A percentile compares a stretch with the other conserved stretches of the same genome.
These are phyloP conservation scores for Magnolia officinalis DNA, from an alignment of 164 flowering plant species.

Conservation along the genomic window DNA sequence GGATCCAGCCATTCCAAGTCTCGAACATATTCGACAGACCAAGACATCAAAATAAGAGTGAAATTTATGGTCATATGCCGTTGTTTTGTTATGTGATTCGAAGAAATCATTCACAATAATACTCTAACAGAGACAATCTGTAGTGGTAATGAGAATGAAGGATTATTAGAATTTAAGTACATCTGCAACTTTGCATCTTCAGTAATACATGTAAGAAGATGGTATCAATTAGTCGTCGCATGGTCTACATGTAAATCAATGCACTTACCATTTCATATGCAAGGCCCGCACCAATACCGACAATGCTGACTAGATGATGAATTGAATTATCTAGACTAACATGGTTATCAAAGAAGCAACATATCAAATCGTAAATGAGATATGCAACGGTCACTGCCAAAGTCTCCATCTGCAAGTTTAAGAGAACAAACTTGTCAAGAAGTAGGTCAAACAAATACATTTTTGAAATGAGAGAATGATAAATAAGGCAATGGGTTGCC, in stretches of 20 bases:
- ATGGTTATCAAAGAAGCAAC: slow-evolving; percentile 52
- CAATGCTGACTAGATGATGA: slow-evolving; percentile 81
- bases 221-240: background rate
- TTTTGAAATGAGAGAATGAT: background rate
- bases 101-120: no score
- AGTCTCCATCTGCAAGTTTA: slow-evolving; percentile 53
- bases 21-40: no score
- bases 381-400: slow-evolving; percentile 57
- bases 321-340: slow-evolving; percentile 51
- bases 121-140: no score
- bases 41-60: no score
- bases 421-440: background rate
- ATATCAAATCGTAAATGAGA: slow-evolving; percentile 72
- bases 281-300: slow-evolving; percentile 75
- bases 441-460: background rate
- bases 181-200: background rate
- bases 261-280: slow-evolving; percentile 45
- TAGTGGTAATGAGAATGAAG: background rate
- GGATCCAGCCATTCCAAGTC: no score
- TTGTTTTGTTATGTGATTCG: no score
- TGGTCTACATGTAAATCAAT: background rate
- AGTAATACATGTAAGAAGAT: background rate
- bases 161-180: background rate
- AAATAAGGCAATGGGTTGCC: background rate
- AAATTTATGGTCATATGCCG: no score